These are phyloP conservation scores for Brassica carinata DNA, from an alignment of 345 rosid genomes.

Conservation along the genomic window DNA sequence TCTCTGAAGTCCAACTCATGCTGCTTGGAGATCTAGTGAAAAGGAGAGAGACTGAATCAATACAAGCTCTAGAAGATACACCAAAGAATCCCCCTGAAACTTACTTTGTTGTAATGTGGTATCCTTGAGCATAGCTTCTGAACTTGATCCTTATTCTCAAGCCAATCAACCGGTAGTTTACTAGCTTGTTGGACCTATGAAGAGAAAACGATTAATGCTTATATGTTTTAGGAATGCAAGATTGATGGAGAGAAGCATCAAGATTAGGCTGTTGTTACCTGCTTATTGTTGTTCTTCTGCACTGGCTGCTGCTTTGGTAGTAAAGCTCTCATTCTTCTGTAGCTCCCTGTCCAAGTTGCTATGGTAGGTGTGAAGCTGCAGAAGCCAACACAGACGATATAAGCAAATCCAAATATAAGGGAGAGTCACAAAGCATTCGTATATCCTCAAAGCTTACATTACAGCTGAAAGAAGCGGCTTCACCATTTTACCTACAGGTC, in stretches of 20 bases:
- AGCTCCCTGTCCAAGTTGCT: constrained; percentile 83
- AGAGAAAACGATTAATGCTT: neutral
- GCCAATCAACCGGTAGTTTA: constrained; percentile 71
- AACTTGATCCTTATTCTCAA: constrained; percentile 58
- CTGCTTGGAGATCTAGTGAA: constrained; percentile 57
- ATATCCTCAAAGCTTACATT: constrained; percentile 50
- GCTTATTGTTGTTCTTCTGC: constrained; percentile 61
- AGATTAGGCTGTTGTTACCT: constrained; percentile 45
- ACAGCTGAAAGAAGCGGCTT: constrained; percentile 71
- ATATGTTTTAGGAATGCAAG: neutral
- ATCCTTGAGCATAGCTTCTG: constrained; percentile 62
- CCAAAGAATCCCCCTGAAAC: neutral
- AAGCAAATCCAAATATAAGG: neutral
- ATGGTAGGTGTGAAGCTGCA: constrained; percentile 78
- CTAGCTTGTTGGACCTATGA: constrained; percentile 62
- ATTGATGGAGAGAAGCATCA: constrained; percentile 13
- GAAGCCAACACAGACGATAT: constrained; percentile 17
- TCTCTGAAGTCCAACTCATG: constrained; percentile 85
- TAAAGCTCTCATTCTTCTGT: constrained; percentile 68
- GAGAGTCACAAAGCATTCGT: neutral
- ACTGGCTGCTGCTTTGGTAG: constrained; percentile 77
- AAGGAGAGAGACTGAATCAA: constrained; percentile 5
- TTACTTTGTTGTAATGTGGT: constrained; percentile 75
- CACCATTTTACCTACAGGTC: constrained; percentile 47
- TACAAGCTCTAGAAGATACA: neutral